Base-by-base conservation (phyloP, 148 eudicot genomes). In the Heliosperma pusillum region DNA sequence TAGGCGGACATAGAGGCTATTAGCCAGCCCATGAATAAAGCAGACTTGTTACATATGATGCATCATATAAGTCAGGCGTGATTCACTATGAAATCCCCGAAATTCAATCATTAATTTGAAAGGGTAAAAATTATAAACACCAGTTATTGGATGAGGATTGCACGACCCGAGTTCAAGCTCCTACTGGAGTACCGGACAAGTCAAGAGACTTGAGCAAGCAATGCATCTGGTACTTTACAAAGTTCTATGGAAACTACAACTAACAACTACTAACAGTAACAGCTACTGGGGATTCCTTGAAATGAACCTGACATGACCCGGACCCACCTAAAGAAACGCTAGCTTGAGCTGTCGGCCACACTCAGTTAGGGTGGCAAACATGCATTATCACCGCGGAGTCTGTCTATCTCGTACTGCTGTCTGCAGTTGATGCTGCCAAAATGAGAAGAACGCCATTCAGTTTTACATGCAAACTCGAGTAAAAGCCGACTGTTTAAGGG, bases 341-440 rank as follows among this genome's bases (percentile, higher is more conserved):
- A n/a, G 61, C 72, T 44, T 17, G 76, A 66, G 67, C 10, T 67
- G 55, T 17, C 12, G 45, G 21, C 22, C 27, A 69, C 19, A 27
- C 62, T 29, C 45, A 8, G 19, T 53, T 61, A 33, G 29, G 9
- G 24, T 7, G 16, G 16, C 20, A 21, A 22, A 30, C 27, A 71
- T 26, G 0, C 55, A 22, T 22, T 33, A 60, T 78, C 73, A 78
- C n/a, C 79, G 24, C 11, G 79, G 74, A 36, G 50, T 71, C 22
- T 65, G 72, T 65, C 79, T 74, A 58, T 74, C 66, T 58, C 33
- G 85, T 6, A 27, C 81, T 58, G 82, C 74, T 36, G 82, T 57
- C 61, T 82, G 81, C 73, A 78, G 19, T 27, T 74, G 78, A 44
- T 82, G 85, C 81, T 78, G 81, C 50, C 69, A 70, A 70, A n/a